These are phyloP conservation scores for Podospora pseudoanserina DNA, from an alignment of 495 filamentous ascomycete species.

Conservation along the genomic window DNA sequence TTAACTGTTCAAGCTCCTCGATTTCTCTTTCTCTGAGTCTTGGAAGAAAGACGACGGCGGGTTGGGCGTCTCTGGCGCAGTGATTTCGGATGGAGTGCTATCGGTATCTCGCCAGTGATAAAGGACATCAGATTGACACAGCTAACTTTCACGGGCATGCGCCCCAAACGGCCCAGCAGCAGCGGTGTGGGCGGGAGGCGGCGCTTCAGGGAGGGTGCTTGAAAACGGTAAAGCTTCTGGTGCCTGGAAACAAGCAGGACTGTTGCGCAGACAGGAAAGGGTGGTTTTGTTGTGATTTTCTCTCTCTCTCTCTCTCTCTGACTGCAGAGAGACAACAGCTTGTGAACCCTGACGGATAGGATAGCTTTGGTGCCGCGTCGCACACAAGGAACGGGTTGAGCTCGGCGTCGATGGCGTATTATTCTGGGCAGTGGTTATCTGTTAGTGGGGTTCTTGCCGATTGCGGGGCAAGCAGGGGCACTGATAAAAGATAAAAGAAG, in stretches of 20 bases:
- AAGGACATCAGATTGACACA: conserved; percentile 4
- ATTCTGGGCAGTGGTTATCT: conserved; percentile 32
- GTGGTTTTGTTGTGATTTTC: background rate
- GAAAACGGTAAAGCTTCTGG: background rate
- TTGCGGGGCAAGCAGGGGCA: conserved; percentile 28
- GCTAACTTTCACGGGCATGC: background rate
- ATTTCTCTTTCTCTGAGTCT: background rate
- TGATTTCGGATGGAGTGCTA: conserved; percentile 14
- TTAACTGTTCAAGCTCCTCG: background rate
- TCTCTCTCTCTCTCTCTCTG: background rate
- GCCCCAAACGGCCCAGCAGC: background rate
- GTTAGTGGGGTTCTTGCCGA: conserved; percentile 34
- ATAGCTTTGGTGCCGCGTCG: conserved; percentile 19
- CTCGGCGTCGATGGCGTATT: conserved; percentile 26
- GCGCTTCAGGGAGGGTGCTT: background rate
- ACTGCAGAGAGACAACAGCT: conserved; percentile 6
- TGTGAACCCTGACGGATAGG: conserved; percentile 26
- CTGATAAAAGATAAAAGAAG: conserved; percentile 25
- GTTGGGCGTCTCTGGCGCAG: conserved; percentile 7
- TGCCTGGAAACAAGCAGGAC: background rate
- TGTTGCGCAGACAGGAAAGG: conserved; percentile 2
- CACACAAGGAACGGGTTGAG: conserved; percentile 16
- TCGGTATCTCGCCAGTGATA: conserved; percentile 10
- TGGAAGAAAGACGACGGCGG: background rate
- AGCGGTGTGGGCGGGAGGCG: background rate